Conservation (phyloP, 371 early-diverging fungal genomes). For the Thermomucor indicae-seudaticae region DNA sequence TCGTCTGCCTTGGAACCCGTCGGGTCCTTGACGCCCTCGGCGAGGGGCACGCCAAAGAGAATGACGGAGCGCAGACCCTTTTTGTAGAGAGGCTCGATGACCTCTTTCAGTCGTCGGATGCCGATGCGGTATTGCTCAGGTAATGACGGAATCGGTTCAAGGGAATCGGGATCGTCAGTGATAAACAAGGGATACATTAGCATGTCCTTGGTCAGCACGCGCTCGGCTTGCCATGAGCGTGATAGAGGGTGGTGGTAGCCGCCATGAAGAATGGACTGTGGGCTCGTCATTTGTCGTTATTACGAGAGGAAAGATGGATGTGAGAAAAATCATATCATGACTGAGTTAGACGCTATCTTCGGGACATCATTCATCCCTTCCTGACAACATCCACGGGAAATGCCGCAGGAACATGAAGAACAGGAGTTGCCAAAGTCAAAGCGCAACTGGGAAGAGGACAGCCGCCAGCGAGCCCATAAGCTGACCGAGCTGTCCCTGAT, state of each 20-base stretch:
- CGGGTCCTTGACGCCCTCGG: conserved; percentile 69
- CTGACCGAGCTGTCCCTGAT: not conserved
- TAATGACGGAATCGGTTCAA: conserved; percentile 75
- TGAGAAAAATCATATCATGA: no score
- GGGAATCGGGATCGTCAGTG: conserved; percentile 71
- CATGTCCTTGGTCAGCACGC: conserved; percentile 61
- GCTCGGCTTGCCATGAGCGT: conserved; percentile 79
- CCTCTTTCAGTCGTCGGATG: conserved; percentile 68
- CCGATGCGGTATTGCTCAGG: conserved; percentile 90
- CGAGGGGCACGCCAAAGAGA: conserved; percentile 92
- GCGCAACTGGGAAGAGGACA: not conserved
- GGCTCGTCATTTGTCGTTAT: conserved; percentile 17
- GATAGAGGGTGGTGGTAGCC: conserved; percentile 80
- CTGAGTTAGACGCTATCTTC: no score
- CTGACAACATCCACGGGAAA: no score
- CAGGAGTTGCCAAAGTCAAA: not conserved
- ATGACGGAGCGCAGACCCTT: conserved; percentile 87
- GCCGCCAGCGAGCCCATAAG: not conserved
- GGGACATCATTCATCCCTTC: no score
- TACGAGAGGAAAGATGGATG: not conserved
- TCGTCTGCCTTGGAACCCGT: conserved; percentile 82
- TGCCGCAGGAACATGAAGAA: no score
- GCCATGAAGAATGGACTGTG: conserved; percentile 76
- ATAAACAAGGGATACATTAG: conserved; percentile 95
- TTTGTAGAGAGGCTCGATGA: conserved; percentile 78